Conservation (phyloP, 345 rosid genomes). For the Eucalyptus sp. region DNA sequence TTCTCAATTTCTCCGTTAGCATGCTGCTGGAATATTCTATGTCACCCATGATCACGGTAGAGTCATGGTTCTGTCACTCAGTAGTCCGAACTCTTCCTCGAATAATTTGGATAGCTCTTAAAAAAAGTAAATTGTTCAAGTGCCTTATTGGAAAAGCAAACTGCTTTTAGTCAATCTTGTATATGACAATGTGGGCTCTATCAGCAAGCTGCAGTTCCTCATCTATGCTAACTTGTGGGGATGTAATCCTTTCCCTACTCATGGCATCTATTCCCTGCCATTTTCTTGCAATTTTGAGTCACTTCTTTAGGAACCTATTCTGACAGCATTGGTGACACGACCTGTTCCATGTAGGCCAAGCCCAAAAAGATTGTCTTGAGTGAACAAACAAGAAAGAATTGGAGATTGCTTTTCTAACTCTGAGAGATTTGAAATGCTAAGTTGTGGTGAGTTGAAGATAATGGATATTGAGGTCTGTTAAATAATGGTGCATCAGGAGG, state of each 20-base stretch:
- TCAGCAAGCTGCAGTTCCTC: neutral
- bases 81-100: neutral
- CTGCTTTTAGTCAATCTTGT: neutral
- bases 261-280: constrained; percentile 13
- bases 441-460: neutral
- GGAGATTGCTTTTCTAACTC: neutral
- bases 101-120: neutral
- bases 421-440: neutral
- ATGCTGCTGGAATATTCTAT: neutral
- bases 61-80: constrained; percentile 6
- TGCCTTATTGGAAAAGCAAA: constrained; percentile 2
- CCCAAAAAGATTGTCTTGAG: neutral
- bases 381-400: neutral
- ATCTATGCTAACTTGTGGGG: neutral
- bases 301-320: constrained; percentile 9
- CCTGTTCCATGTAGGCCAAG: neutral
- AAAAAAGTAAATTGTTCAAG: neutral
- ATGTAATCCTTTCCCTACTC: constrained; percentile 4
- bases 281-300: constrained; percentile 16
- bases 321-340: neutral
- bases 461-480: neutral
- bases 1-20: neutral
- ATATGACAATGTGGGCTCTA: constrained; percentile 12
- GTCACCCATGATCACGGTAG: constrained; percentile 14
- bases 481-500: neutral